These are phyloP conservation scores for Endotrypanum monterogeii DNA, from an alignment of 208 protist genomes.

Conservation along the genomic window DNA sequence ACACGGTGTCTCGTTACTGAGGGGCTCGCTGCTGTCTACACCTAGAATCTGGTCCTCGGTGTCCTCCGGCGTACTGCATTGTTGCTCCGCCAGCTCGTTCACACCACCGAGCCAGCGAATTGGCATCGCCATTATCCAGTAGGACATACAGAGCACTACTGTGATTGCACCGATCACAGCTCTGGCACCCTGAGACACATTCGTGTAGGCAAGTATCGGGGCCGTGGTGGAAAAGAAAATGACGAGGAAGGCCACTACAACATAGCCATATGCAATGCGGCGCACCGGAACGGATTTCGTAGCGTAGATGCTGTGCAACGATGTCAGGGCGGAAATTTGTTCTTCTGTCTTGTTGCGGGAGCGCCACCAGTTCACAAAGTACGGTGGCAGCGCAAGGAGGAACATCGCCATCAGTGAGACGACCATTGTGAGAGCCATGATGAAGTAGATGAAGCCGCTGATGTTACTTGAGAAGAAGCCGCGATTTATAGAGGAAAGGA, in stretches of 20 bases:
- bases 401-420: slow-evolving; percentile 34
- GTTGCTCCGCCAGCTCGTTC: slow-evolving; percentile 31
- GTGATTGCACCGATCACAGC: slow-evolving; percentile 47
- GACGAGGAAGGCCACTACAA: slow-evolving; percentile 43
- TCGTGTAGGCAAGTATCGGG: slow-evolving; percentile 58
- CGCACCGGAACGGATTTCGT: slow-evolving; percentile 56
- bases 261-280: slow-evolving; percentile 58
- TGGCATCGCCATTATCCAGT: slow-evolving; percentile 54
- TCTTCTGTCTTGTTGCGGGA: slow-evolving; percentile 42
- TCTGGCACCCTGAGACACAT: slow-evolving; percentile 22
- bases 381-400: slow-evolving; percentile 54
- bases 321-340: slow-evolving; percentile 36
- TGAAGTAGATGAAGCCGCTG: slow-evolving; percentile 69
- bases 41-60: not conserved
- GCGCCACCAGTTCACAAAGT: slow-evolving; percentile 70
- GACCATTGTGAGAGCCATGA: slow-evolving; percentile 52
- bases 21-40: slow-evolving; percentile 4
- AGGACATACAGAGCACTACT: slow-evolving; percentile 37
- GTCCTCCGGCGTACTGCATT: slow-evolving; percentile 15
- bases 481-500: slow-evolving; percentile 55
- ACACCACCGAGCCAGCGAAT: slow-evolving; percentile 60
- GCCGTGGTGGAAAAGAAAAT: slow-evolving; percentile 54
- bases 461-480: slow-evolving; percentile 57
- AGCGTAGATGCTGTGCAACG: slow-evolving; percentile 45
- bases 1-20: slow-evolving; percentile 7